A percentile compares a stretch with the other conserved stretches of the same genome.
Evolutionary conservation across 2,329 filamentous ascomycete genomes (phyloP).

Genomic region (Nannizziopsis barbatae): DNA sequence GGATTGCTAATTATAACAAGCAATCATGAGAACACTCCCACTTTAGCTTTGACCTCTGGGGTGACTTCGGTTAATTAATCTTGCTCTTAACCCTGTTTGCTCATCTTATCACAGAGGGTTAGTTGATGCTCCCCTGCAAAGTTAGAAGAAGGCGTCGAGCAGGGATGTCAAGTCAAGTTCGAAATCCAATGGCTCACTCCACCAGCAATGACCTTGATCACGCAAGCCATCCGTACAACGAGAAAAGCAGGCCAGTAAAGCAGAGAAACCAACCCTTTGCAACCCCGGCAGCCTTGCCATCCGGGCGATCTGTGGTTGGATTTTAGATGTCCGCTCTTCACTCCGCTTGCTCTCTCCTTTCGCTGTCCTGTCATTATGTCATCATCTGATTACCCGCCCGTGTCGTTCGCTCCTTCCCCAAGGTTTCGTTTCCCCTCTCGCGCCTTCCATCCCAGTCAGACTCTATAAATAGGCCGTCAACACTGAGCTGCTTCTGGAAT

Average conservation of each 20-base stretch:
- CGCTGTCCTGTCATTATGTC: neutral
- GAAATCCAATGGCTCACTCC: neutral
- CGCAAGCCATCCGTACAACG: slow-evolving; percentile 1
- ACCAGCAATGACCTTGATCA: neutral
- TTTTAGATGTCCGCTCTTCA: neutral
- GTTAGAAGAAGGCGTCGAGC: neutral
- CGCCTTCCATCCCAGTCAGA: too few relatives aligned
- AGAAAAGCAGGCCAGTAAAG: neutral
- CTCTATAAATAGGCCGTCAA: too few relatives aligned
- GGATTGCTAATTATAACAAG: too few relatives aligned
- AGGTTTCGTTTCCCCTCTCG: too few relatives aligned
- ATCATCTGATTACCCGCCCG: too few relatives aligned
- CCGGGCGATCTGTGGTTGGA: neutral
- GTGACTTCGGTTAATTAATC: too few relatives aligned
- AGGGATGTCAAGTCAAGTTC: neutral
- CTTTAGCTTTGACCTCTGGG: too few relatives aligned
- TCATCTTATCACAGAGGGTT: too few relatives aligned
- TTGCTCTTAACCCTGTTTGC: too few relatives aligned
- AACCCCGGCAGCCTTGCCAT: neutral
- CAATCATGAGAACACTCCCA: too few relatives aligned
- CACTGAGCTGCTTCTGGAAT: too few relatives aligned
- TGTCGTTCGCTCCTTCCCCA: too few relatives aligned
- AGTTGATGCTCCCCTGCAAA: neutral
- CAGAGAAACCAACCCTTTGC: neutral
- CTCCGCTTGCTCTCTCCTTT: neutral